Conservation (phyloP, 2,329 filamentous ascomycete genomes). For the Botrytis fragariae region DNA sequence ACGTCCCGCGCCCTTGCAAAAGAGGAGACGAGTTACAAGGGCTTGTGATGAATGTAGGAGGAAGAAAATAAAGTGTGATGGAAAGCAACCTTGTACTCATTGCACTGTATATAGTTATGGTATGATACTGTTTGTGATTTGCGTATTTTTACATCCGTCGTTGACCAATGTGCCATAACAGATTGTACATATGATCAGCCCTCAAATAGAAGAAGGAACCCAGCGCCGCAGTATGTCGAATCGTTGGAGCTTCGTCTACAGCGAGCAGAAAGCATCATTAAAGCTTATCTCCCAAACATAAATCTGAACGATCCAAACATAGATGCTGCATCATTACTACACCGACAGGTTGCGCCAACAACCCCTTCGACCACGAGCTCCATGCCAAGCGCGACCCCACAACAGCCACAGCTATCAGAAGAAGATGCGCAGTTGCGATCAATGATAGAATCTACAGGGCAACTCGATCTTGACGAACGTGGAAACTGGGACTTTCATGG, state of each 20-base stretch:
- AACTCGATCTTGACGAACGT: conserved; percentile 85
- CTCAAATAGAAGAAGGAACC: conserved; percentile 71
- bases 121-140: conserved; percentile 45
- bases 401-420: conserved; percentile 36
- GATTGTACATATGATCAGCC: conserved; percentile 77
- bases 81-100: conserved; percentile 84
- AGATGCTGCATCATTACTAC: conserved; percentile 68
- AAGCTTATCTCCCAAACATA: conserved; percentile 61
- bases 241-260: conserved; percentile 66
- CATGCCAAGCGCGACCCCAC: conserved; percentile 6
- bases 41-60: conserved; percentile 80
- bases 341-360: conserved; percentile 46
- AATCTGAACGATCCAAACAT: conserved; percentile 80
- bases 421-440: conserved; percentile 78
- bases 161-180: conserved; percentile 38
- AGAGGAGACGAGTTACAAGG: conserved; percentile 73
- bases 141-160: neutral
- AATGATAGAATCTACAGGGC: conserved; percentile 91
- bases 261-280: conserved; percentile 65
- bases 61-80: conserved; percentile 87
- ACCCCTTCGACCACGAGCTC: conserved; percentile 24
- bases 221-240: conserved; percentile 71
- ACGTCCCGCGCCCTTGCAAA: conserved; percentile 38
- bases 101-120: conserved; percentile 99
- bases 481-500: conserved; percentile 96